Evolutionary conservation across 192 early-diverging fungal species (phyloP).

Genomic region (Glomus cerebriforme): DNA sequence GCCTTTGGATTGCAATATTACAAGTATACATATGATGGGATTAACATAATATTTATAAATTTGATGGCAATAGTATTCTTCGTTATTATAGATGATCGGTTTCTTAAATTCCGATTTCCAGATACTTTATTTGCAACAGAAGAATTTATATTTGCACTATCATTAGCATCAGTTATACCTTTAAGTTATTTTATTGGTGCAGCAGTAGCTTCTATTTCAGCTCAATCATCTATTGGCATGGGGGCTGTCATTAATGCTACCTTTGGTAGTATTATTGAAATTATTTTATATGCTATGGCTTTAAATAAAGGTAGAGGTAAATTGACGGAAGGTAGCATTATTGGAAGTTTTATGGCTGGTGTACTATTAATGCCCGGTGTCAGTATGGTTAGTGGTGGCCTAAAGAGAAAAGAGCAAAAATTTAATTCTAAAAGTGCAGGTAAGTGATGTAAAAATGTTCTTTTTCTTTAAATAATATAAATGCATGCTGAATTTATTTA

Average conservation of each 20-base stretch:
- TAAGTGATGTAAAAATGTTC: slow-evolving; percentile 24
- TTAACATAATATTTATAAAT: slow-evolving; percentile 97
- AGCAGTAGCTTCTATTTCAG: slow-evolving; percentile 95
- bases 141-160: slow-evolving; percentile 59
- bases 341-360: slow-evolving; percentile 89
- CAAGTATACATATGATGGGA: slow-evolving; percentile 94
- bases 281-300: slow-evolving; percentile 90
- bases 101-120: slow-evolving; percentile 50
- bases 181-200: slow-evolving; percentile 96
- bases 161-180: slow-evolving; percentile 83
- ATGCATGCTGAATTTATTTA: neutral
- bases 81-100: slow-evolving; percentile 79
- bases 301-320: slow-evolving; percentile 82
- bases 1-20: slow-evolving; percentile 93
- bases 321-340: slow-evolving; percentile 88
- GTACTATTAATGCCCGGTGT: slow-evolving; percentile 90
- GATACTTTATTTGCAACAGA: slow-evolving; percentile 49
- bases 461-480: neutral
- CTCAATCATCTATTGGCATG: slow-evolving; percentile 88
- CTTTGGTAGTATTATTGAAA: slow-evolving; percentile 95
- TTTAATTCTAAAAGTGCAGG: slow-evolving; percentile 95
- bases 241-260: slow-evolving; percentile 98
- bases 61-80: slow-evolving; percentile 82
- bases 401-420: slow-evolving; percentile 88
- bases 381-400: slow-evolving; percentile 90